Evolutionary conservation across 176 grass and related monocot genomes (phyloP), one percentile per base, ranked within the genome.

Genomic region (Triticum dicoccoides): DNA sequence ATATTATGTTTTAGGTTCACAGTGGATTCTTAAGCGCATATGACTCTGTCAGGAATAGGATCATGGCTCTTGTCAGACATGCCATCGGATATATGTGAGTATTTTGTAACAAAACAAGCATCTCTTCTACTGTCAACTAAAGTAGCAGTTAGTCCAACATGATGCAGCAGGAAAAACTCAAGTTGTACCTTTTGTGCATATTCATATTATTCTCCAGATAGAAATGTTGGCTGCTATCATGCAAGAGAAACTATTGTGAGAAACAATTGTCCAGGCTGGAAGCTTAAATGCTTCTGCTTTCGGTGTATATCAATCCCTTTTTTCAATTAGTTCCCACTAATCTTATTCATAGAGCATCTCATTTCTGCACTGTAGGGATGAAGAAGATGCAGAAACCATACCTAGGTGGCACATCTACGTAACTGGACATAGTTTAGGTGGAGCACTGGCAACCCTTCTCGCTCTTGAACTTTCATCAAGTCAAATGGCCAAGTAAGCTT

Each of bases 361-460:
- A 79, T 87, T 84, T 91, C 85, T 84, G 47, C 76, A 84, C 88
- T 80, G 84, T 72, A 93, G 87, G 59, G 68, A 39, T 61, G 86
- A 92, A 75, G 90, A 88, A 83, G 66, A 88, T 76, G 62, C 54
- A 77, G 84, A 85, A 94, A 87, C 49, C 18, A 80, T 84, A 77
- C 76, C 85, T 35, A 94, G 66, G 65, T 98, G 93, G 96, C 91
- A 98, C 66, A 44, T 98, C 42, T 98, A 92, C 91, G 85, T 98
- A 67, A 98, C 90, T 78, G 96, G 96, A 89, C 93, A 98, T 89
- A 98, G 96, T 89, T 92, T 98, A 95, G 96, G 96, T 80, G 96
- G 96, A 79, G 96, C 96, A 80, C 88, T 98, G 27, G 88, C 96
- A 81, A 98, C 93, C 13, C 90, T 98, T 86, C 93, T 98, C 66